Conservation (phyloP, 257 asterid species). For the Solanum lycopersicoides region DNA sequence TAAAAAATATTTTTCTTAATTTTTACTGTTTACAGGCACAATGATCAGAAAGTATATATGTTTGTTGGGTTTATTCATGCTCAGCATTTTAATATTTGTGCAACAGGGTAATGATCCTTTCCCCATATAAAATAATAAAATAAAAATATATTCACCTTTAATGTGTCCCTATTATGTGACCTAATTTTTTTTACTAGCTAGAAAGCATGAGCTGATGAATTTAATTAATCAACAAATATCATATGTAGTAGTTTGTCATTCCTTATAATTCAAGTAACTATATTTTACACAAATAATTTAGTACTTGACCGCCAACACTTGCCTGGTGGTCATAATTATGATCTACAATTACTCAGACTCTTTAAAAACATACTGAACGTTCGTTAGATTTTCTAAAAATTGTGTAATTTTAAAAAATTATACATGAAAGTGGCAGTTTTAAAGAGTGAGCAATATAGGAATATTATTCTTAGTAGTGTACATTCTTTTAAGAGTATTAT, state of each 20-base stretch:
- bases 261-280: not conserved
- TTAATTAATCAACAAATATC: not conserved
- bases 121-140: not conserved
- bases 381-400: not conserved
- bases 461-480: too few relatives aligned
- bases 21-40: conserved; percentile 13
- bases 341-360: not conserved
- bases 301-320: not conserved
- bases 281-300: not conserved
- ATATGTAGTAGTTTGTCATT: not conserved
- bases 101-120: not conserved
- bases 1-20: not conserved
- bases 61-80: conserved; percentile 17
- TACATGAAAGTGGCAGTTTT: accelerated
- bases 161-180: not conserved
- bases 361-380: accelerated
- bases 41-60: not conserved
- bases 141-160: not conserved
- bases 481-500: too few relatives aligned
- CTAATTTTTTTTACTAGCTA: not conserved
- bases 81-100: not conserved
- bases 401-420: too few relatives aligned
- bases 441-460: too few relatives aligned
- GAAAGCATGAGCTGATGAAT: not conserved
- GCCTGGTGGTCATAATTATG: not conserved